Evolutionary conservation across 352 stramenopile species (phyloP).

Genomic region (Phytophthora tubulina): DNA sequence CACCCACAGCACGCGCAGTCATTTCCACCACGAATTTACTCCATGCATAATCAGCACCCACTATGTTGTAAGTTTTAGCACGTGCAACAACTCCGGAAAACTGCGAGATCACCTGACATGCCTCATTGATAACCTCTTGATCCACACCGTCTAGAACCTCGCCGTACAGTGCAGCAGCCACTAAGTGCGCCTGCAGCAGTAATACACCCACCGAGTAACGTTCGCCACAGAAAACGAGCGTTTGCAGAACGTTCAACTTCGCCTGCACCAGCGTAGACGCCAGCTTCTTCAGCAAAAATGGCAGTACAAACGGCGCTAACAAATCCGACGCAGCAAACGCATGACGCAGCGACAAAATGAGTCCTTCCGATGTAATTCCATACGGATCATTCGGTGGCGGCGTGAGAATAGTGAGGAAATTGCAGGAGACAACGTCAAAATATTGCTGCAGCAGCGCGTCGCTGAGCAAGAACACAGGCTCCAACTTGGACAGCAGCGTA

Average conservation of each 20-base stretch:
- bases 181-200: constrained; percentile 72
- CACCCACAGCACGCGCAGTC: constrained; percentile 67
- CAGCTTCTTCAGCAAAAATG: constrained; percentile 92
- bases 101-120: constrained; percentile 68
- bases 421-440: constrained; percentile 92
- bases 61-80: constrained; percentile 61
- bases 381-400: constrained; percentile 92
- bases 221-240: constrained; percentile 85
- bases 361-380: constrained; percentile 89
- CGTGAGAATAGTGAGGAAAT: constrained; percentile 94
- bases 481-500: constrained; percentile 66
- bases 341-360: constrained; percentile 80
- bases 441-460: constrained; percentile 83
- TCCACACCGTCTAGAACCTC: constrained; percentile 90
- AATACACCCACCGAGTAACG: constrained; percentile 81
- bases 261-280: constrained; percentile 77
- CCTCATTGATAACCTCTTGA: constrained; percentile 78
- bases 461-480: constrained; percentile 67
- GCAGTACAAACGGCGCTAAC: constrained; percentile 81
- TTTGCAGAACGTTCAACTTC: constrained; percentile 85
- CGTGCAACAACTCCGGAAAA: constrained; percentile 72
- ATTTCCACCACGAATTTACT: constrained; percentile 88
- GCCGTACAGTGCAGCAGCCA: constrained; percentile 80
- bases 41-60: constrained; percentile 81
- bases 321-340: constrained; percentile 84